Base-by-base conservation (phyloP, 129 eudicot genomes). In the Arctium minus region DNA sequence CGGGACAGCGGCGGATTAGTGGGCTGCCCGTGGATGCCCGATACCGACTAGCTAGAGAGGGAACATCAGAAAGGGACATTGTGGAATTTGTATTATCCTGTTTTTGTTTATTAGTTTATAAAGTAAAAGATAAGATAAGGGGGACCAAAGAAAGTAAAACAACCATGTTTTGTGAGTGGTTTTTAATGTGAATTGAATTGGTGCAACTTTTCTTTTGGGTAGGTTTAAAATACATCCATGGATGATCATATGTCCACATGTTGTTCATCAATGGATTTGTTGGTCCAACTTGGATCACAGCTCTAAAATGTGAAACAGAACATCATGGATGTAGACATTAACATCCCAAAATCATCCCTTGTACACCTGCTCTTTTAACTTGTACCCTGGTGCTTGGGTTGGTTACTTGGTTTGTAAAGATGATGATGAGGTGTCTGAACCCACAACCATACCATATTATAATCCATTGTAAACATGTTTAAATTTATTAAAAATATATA, bases 121-220 rank as follows among this genome's bases (percentile, higher is more conserved):
- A 83, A 82, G 76, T 64, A 67, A 46, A 83, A 76, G 73, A 83
- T 13, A 10, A 76, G 86, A 83, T 83, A 70, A 83, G 78, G 72
- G 38, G 77, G 30, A 64, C 81, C 67, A 36, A 68, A 79, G 42
- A 42, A 69, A 39, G 76, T 15, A 6, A 79, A 79, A 48, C 71
- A 8, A 5, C 62, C n/a, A 35, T 76, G 81, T 76, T 82, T 83
- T 80, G 70, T 46, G 69, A 80, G 64, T 83, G 81, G 74, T 60
- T 74, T 75, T 22, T 22, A 22, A 22, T 33, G 36, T 33, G 36
- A 33, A 2, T 33, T 81, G 69, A 6, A 82, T 74, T 39, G 76
- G 11, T 82, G 7, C 85, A 64, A 44, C 33, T 82, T 75, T 68
- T 82, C 72, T 37, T 75, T 76, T 69, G 69, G 81, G 69, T 76